A percentile compares a stretch with the other conserved stretches of the same genome.
These are phyloP conservation scores for Graphilbum sp. DNA, from an alignment of 2,329 filamentous ascomycete genomes.

Conservation along the genomic window DNA sequence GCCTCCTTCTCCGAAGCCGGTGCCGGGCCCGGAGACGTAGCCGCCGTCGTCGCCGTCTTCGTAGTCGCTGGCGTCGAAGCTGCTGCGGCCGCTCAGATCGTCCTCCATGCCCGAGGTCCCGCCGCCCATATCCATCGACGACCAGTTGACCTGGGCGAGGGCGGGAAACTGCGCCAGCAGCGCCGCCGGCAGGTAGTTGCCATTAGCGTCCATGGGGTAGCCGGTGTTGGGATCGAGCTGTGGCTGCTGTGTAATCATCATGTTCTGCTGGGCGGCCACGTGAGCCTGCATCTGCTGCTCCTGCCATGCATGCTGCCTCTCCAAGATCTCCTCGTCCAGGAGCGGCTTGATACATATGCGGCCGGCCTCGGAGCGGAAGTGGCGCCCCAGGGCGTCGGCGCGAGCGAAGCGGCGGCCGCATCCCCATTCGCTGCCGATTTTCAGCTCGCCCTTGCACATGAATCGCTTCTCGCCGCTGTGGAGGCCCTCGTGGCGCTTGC, in stretches of 20 bases:
- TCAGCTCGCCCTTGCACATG: conserved; percentile 83
- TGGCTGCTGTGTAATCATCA: conserved; percentile 33
- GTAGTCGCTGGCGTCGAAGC: conserved; percentile 68
- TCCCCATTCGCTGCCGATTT: conserved; percentile 72
- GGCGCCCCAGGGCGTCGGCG: conserved; percentile 82
- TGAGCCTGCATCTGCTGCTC: conserved; percentile 51
- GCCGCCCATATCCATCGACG: conserved; percentile 43
- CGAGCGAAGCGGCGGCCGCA: conserved; percentile 87
- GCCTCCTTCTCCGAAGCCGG: conserved; percentile 39
- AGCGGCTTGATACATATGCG: conserved; percentile 95
- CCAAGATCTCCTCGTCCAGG: conserved; percentile 80
- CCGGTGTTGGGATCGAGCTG: conserved; percentile 43
- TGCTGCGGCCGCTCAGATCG: conserved; percentile 62
- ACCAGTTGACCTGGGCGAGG: conserved; percentile 81
- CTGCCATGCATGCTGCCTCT: conserved; percentile 59
- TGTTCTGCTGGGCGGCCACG: conserved; percentile 29
- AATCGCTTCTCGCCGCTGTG: conserved; percentile 99
- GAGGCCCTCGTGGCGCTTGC: conserved; percentile 89
- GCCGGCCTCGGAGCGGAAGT: conserved; percentile 91
- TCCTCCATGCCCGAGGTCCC: conserved; percentile 59
- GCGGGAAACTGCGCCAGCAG: conserved; percentile 85
- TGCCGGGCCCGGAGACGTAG: conserved; percentile 47
- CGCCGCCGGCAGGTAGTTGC: conserved; percentile 66
- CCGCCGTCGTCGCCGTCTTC: conserved; percentile 58
- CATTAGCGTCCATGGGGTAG: conserved; percentile 38